These are phyloP conservation scores for Pythium insidiosum DNA, from an alignment of 352 stramenopile genomes.

Conservation along the genomic window DNA sequence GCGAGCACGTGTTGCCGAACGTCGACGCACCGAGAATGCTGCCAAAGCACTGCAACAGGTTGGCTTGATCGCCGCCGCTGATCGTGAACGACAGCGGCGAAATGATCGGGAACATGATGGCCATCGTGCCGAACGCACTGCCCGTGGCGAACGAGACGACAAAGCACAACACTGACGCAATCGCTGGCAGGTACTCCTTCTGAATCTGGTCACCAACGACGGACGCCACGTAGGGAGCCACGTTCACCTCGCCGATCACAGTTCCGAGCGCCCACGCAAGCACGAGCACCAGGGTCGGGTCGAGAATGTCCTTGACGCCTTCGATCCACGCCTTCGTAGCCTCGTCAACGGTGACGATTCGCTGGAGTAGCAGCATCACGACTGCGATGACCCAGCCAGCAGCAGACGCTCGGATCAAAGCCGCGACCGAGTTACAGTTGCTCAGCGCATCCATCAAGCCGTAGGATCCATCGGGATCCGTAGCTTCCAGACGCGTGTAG, in stretches of 20 bases:
- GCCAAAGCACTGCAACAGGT: constrained; percentile 83
- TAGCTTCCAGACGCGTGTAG: constrained; percentile 34
- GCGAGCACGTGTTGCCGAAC: constrained; percentile 86
- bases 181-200: constrained; percentile 71
- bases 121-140: constrained; percentile 88
- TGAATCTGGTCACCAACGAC: constrained; percentile 69
- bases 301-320: constrained; percentile 88
- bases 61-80: constrained; percentile 63
- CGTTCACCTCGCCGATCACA: constrained; percentile 82
- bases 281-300: constrained; percentile 85
- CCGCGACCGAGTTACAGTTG: constrained; percentile 70
- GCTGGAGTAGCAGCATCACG: constrained; percentile 59
- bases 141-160: constrained; percentile 88
- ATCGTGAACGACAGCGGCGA: constrained; percentile 80
- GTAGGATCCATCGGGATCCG: constrained; percentile 37
- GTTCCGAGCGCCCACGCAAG: constrained; percentile 85
- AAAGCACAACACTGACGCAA: constrained; percentile 80
- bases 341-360: constrained; percentile 83
- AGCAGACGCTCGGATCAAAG: constrained; percentile 69
- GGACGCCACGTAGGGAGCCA: constrained; percentile 73
- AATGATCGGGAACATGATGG: constrained; percentile 91
- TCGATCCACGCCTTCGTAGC: constrained; percentile 87
- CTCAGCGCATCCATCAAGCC: constrained; percentile 63
- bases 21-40: constrained; percentile 82
- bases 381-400: constrained; percentile 71